Base-by-base conservation (phyloP, 108 stramenopile species). In the Cylindrotheca closterium region DNA sequence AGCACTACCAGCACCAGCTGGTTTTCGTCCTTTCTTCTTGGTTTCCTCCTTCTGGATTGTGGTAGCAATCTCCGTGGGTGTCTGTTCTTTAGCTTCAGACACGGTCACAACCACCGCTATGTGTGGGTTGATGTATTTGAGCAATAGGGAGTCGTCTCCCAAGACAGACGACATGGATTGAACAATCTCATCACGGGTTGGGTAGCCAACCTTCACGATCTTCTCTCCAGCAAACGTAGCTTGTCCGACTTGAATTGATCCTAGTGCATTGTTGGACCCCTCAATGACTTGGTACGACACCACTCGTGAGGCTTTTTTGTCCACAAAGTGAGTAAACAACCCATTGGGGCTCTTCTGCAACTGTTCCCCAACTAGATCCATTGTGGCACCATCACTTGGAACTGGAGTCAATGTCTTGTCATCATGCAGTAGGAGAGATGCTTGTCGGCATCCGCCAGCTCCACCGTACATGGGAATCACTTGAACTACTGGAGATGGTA, bases 91-190 rank as follows among this genome's bases (percentile, higher is more conserved):
- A 21, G 75, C 77, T 2, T 58, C 74, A 2, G 70, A 47, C 67
- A 78, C 71, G 0, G 95, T 92, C 2, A 96, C 75, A 34, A 96
- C 77, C 21, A 88, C 93, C 25, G 74, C 79, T 45, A 98, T 68
- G 67, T 97, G 89, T 30, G 97, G 97, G 70, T 98, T 98, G 42
- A 96, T 68, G 70, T 98, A 98, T 65, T 96, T 97, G 62, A 96
- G 74, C 32, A 98, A 71, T 22, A 98, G 71, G 5, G 95, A 87
- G 65, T 96, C 91, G 77, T 98, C 97, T 12, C 97, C 97, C 19
- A 96, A 68, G 4, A 91, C 80, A 28, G 75, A 79, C 26, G 85
- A 82, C 17, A 91, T 88, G 19, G 91, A 80, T 59, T 88, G 87
- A 45, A 94, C 65, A 3, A 79, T 80, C 58, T 95, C 96, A 12